phyloP scores from a whole-genome alignment of 495 filamentous ascomycete species.

The Penicillium verhagenii region DNA sequence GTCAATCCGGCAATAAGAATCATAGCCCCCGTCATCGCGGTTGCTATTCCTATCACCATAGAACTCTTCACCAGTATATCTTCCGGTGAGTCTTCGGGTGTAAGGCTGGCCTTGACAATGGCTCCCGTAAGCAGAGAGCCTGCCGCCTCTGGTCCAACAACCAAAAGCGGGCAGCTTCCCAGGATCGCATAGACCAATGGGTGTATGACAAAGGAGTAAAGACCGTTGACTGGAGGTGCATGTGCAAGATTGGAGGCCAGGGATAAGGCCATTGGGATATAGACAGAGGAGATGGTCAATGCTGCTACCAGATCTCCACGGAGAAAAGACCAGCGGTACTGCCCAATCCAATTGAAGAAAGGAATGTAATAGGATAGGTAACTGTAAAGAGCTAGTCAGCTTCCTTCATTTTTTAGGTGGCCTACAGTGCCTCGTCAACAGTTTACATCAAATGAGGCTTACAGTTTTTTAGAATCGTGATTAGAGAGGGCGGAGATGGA shows the following conservation, averaged over 20 bases:
- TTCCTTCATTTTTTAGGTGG: background rate
- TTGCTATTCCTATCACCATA: constrained; percentile 82
- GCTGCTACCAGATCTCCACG: constrained; percentile 84
- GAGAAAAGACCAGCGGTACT: constrained; percentile 79
- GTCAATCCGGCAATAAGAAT: constrained; percentile 81
- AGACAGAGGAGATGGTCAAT: constrained; percentile 92
- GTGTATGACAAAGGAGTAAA: constrained; percentile 92
- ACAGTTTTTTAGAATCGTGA: constrained; percentile 37
- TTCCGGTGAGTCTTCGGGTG: constrained; percentile 64
- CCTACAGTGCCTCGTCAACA: constrained; percentile 2
- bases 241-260: constrained; percentile 92
- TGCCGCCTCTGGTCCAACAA: constrained; percentile 94
- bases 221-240: constrained; percentile 89
- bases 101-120: constrained; percentile 76
- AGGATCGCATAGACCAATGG: constrained; percentile 87
- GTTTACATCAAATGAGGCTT: constrained; percentile 13
- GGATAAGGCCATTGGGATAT: constrained; percentile 95
- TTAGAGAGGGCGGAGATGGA: constrained; percentile 26
- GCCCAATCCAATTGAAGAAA: constrained; percentile 79
- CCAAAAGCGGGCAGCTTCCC: constrained; percentile 86
- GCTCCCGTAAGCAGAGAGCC: constrained; percentile 87
- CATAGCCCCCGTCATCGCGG: constrained; percentile 80
- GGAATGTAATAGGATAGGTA: constrained; percentile 95
- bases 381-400: constrained; percentile 46
- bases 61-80: constrained; percentile 70